Percentiles rank a stretch among this genome's conserved stretches.
Conservation (phyloP, 2,329 filamentous ascomycete species). For the Helotiales sp. region DNA sequence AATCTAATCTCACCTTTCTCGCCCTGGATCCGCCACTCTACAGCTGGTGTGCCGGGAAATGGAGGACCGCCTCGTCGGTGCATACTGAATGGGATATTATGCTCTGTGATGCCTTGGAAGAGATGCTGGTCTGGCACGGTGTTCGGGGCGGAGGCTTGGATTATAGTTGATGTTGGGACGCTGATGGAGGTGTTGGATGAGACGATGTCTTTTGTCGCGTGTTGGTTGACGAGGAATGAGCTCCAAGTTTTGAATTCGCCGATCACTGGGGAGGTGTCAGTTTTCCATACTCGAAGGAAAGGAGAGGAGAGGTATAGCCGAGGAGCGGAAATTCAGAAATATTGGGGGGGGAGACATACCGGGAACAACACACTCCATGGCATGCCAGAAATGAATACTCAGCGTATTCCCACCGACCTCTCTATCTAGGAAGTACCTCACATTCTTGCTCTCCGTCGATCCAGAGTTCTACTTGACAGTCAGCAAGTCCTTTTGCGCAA, state of each 20-base stretch:
- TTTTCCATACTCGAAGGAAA: neutral
- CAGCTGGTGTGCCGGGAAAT: conserved; percentile 52
- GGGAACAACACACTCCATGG: conserved; percentile 52
- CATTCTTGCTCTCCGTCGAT: conserved; percentile 30
- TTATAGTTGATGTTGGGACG: conserved; percentile 37
- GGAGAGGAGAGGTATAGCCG: no score
- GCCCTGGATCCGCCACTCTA: conserved; percentile 58
- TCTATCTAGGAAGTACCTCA: conserved; percentile 56
- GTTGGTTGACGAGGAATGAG: conserved; percentile 52
- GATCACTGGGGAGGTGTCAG: conserved; percentile 39
- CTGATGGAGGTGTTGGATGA: conserved; percentile 30
- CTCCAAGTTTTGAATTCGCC: conserved; percentile 50
- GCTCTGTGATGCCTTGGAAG: conserved; percentile 43
- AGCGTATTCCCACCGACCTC: conserved; percentile 47
- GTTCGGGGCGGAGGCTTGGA: conserved; percentile 43
- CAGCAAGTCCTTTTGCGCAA: no score
- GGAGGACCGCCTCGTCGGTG: conserved; percentile 54
- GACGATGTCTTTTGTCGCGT: conserved; percentile 47
- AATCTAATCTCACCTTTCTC: conserved; percentile 57
- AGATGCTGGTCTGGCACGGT: conserved; percentile 53
- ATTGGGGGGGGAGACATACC: conserved; percentile 25
- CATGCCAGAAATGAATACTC: conserved; percentile 38
- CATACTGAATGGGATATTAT: conserved; percentile 42
- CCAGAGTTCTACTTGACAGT: conserved; percentile 11
- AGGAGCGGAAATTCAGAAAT: no score